Base-by-base conservation (phyloP, 768 basidiomycete species). In the Lanmaoa rubissima region DNA sequence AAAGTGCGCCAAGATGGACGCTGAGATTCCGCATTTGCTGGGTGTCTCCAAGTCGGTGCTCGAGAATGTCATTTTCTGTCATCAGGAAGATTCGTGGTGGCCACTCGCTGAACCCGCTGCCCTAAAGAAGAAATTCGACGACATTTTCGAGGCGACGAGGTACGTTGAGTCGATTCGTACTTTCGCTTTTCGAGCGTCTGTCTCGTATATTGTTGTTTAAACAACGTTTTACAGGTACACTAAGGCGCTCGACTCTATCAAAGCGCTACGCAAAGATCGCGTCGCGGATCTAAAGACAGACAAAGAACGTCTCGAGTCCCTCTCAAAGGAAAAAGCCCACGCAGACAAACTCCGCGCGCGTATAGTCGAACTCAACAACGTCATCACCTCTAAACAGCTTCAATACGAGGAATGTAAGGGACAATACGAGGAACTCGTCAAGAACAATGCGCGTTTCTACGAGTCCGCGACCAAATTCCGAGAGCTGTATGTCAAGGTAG, bases 21-120 rank as follows among this genome's bases (percentile, higher is more conserved):
- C 81, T 4, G 97, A 98, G 70, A 94, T 98, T 48, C 97, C 97
- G 19, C 83, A 90, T 41, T 74, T 98, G 16, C 82, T 98, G 17
- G 97, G 97, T 32, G 97, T 98, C 13, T 97, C 94, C 13, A 97
- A 95, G 71, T 88, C 95, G n/a, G 95, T 99, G 36, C 85, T 98
- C 24, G 96, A 98, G 65, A 98, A 98, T 68, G 97, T 99, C 65
- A 98, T 99, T 48, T 99, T 99, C 67, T 99, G 97, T 72, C 97
- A 99, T 72, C 97, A 99, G 73, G 97, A 99, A 66, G 97, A 99
- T 51, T 95, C 94, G 0, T 98, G 92, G 65, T 99, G 97, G 97
- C 97, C 97, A 0, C 79, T 99, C 24, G 81, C 94, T 0, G 97
- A 98, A 64, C 91, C 96, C 2, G 76, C 91, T 12, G 82, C 85